Conservation (phyloP, 331 rosid species). For the Rosa hybrid region DNA sequence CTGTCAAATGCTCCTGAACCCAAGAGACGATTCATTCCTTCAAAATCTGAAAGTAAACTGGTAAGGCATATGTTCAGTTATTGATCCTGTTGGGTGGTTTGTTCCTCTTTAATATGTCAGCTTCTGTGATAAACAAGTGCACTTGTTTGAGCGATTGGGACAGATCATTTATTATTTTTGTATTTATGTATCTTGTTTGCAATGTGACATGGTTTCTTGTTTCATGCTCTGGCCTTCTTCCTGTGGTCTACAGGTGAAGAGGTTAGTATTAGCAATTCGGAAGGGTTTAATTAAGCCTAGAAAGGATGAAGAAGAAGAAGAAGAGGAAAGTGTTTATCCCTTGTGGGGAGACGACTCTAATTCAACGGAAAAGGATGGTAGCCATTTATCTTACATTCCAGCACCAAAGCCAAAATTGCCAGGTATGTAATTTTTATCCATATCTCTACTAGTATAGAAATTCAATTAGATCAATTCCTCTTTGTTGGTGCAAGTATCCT, state of each 20-base stretch:
- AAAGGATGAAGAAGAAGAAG: conserved; percentile 70
- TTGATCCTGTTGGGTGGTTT: neutral
- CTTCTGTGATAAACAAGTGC: neutral
- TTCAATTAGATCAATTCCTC: neutral
- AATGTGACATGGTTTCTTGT: conserved; percentile 5
- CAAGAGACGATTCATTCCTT: conserved; percentile 91
- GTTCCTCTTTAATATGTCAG: neutral
- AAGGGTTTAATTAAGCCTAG: conserved; percentile 69
- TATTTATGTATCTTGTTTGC: neutral
- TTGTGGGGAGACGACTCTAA: conserved; percentile 89
- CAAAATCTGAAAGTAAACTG: conserved; percentile 88
- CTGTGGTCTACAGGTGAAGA: conserved; percentile 64
- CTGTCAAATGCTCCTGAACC: conserved; percentile 96
- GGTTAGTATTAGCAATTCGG: conserved; percentile 72
- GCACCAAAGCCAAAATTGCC: conserved; percentile 89
- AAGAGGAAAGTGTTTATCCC: conserved; percentile 62
- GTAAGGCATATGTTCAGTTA: conserved; percentile 34
- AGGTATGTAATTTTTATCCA: conserved; percentile 45
- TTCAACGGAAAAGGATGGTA: conserved; percentile 49
- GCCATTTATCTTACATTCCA: conserved; percentile 83
- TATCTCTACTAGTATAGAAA: conserved; percentile 22
- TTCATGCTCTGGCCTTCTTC: conserved; percentile 26
- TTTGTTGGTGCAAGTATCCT: conserved; percentile 22
- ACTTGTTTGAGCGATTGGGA: neutral
- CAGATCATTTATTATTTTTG: neutral